Base-by-base conservation (phyloP, 1,284 basidiomycete species). In the Austroboletus niveus region DNA sequence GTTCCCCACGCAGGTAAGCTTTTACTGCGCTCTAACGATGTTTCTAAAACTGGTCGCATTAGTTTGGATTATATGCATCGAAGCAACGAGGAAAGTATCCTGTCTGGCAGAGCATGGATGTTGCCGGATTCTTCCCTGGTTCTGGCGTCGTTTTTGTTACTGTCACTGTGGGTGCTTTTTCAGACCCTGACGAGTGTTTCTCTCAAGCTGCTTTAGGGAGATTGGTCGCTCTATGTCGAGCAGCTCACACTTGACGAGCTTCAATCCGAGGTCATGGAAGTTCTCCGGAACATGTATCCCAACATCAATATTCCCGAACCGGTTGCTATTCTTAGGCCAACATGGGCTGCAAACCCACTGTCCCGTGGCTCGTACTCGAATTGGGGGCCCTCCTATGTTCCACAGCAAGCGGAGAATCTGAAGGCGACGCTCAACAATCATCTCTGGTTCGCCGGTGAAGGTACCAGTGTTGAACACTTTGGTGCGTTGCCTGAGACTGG, bases 21-120 rank as follows among this genome's bases (percentile, higher is more conserved):
- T 52, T 15, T 36, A 8, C 22, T 24, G 41, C 4, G 27, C 32
- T 42, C 4, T 36, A 12, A 24, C 2, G 8, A 8, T 6, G 40
- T 24, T 2, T 42, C 11, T 24, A 38, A 30, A 14, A 9, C 10
- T 35, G 17, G 36, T 34, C 14, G 8, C 11, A 29, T 14, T 54
- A 87, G 83, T 79, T 82, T 68, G 81, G 72, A 8, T 64, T 88
- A 11, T 87, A 86, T 59, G 85, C 86, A 8, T 82, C 83, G 54
- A 64, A 72, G 20, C 74, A 81, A 55, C 79, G 85, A n/a, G 86
- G 86, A 8, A 72, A 77, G 11, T 87, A 87, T 68, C 79, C 82
- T 0, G 75, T 87, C 9, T 89, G 85, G 85, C 85, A 88, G 60
- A 81, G 78, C 57, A 70, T 89, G 45, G 85, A 88, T 62, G 75